Conservation (phyloP, 768 basidiomycete species). For the Tricholoma sp. region DNA sequence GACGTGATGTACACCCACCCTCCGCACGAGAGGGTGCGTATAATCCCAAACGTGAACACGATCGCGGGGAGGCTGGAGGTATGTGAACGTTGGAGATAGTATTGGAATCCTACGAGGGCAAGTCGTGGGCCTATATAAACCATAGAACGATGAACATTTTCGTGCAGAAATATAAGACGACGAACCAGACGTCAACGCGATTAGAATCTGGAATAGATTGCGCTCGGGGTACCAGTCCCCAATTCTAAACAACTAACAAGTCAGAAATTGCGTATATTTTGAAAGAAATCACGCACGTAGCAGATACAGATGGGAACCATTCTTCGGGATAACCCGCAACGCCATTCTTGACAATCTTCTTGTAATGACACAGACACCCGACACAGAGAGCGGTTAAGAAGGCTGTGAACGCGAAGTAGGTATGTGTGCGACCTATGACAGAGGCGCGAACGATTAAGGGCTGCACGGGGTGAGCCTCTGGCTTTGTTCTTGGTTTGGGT, state of each 20-base stretch:
- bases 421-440: constrained; percentile 59
- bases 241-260: constrained; percentile 44
- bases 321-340: constrained; percentile 81
- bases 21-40: constrained; percentile 77
- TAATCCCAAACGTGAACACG: constrained; percentile 56
- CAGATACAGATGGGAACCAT: constrained; percentile 89
- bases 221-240: constrained; percentile 91
- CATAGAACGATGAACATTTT: not conserved
- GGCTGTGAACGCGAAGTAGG: constrained; percentile 57
- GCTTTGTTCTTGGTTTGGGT: not conserved
- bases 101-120: constrained; percentile 57
- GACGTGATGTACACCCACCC: constrained; percentile 94
- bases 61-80: constrained; percentile 41
- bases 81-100: constrained; percentile 46
- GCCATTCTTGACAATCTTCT: constrained; percentile 80
- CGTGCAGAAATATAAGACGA: constrained; percentile 1
- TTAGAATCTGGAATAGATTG: constrained; percentile 80
- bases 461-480: not conserved
- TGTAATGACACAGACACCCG: constrained; percentile 69
- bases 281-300: constrained; percentile 47
- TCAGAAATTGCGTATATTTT: not conserved
- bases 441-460: constrained; percentile 39
- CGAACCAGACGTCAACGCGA: constrained; percentile 75
- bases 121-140: constrained; percentile 63
- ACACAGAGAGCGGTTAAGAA: constrained; percentile 61